These are phyloP conservation scores for Teratosphaeria viscida DNA, from an alignment of 2,329 filamentous ascomycete genomes.

Conservation along the genomic window DNA sequence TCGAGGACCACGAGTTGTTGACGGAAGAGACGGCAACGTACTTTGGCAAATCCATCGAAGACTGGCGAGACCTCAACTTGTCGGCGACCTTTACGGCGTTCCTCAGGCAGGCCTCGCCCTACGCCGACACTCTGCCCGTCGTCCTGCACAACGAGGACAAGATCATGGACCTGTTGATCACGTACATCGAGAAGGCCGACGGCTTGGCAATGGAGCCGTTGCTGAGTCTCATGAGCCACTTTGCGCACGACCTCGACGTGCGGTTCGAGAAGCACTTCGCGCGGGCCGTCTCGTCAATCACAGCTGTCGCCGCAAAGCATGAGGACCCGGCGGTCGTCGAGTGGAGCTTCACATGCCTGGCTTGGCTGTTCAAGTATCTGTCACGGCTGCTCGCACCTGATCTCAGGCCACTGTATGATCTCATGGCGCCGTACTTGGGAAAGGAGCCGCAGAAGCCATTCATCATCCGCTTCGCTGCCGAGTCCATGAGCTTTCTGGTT, in stretches of 20 bases:
- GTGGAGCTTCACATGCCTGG: constrained; percentile 89
- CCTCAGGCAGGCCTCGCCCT: constrained; percentile 59
- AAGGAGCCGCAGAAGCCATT: constrained; percentile 73
- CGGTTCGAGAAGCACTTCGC: constrained; percentile 84
- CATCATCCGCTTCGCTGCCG: constrained; percentile 84
- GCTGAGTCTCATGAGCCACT: constrained; percentile 76
- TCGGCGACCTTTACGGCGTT: constrained; percentile 73
- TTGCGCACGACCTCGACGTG: constrained; percentile 84
- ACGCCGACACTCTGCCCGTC: constrained; percentile 84
- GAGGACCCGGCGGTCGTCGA: constrained; percentile 75
- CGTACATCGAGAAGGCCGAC: constrained; percentile 68
- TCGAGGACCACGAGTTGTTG: constrained; percentile 57
- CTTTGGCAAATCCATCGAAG: constrained; percentile 69
- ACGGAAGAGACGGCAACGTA: constrained; percentile 77
- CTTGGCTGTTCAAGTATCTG: constrained; percentile 95
- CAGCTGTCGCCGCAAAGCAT: constrained; percentile 65
- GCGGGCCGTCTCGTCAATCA: constrained; percentile 61
- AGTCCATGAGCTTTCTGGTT: constrained; percentile 87
- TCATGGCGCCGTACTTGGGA: constrained; percentile 75
- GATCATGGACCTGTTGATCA: constrained; percentile 67
- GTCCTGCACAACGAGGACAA: constrained; percentile 81
- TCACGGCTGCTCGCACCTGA: constrained; percentile 79
- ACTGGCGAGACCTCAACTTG: constrained; percentile 87
- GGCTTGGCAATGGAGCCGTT: constrained; percentile 74
- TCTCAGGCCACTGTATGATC: constrained; percentile 69